Evolutionary conservation across 495 filamentous ascomycete species (phyloP), one percentile per base, ranked within the genome.

Genomic region (Podospora comata): DNA sequence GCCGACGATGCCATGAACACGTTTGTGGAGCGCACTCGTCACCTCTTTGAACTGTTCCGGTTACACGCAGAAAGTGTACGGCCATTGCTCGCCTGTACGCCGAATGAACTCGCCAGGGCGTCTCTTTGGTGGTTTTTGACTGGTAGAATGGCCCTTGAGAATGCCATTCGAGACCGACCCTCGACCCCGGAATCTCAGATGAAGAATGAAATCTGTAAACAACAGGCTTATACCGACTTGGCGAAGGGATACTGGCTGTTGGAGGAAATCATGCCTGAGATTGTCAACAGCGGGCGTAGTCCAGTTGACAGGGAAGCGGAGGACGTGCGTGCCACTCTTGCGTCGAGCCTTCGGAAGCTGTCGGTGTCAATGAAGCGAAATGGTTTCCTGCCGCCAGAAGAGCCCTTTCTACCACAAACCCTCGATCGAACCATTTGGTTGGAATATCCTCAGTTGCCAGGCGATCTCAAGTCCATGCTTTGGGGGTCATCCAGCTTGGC

Each of bases 41-140:
- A 89, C 74, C 83, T 92, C 71, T 85, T 86, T 65, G 85, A 86
- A 67, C 80, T 92, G 5, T 92, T 96, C 73, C 80, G 83, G 30
- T 76, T 90, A 15, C 89, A 92, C 60, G 89, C 91, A 3, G 90
- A 94, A 72, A 83, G 85, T 56, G 84, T 86, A n/a, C 86, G 85
- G 65, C 87, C 90, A 0, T 60, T 90, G n/a, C 77, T 82, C 65
- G 83, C 82, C 64, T 87, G 84, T 13, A 83, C 83, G 7, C 81
- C 86, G 2, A 78, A 85, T 20, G 86, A 92, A 72, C 88, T 93
- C 82, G 81, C 91, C 15, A 81, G 89, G 67, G 89, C 87, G 58
- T 87, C 87, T 19, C 76, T 90, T 2, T 97, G 93, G 93, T 97
- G 93, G 93, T 96, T 96, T 72, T 73, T 96, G 67, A 87, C 84